Evolutionary conservation across 202 grass and related monocot genomes (phyloP), one percentile per base, ranked within the genome.

Genomic region (Digitaria exilis): DNA sequence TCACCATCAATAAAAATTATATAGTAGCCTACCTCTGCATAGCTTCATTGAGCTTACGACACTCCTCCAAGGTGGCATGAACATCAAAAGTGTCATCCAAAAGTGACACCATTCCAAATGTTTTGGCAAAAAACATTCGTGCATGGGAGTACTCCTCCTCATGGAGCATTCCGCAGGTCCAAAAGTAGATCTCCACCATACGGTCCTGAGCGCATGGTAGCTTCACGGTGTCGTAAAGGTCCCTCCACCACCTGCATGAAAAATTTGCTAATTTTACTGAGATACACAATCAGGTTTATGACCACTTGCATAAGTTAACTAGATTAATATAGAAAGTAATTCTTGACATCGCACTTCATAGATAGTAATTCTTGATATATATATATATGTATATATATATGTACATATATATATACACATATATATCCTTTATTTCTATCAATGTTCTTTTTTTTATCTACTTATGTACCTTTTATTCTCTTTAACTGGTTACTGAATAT

Each of bases 161-260:
- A 16, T 73, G 70, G 0, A 54, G 18, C 70, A 73, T 54, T 0
- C 46, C 46, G 4, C 48, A 73, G 0, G 48, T 73, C 70, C 70
- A 73, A 7, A 52, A 73, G 70, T 52, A 73, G 4, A 14, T 34
- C 70, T 73, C 70, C 7, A 73, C 70, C 46, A 73, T 35, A n/a
- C 48, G n/a, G 46, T 73, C 70, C 2, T 48, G 70, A 54, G 70
- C 15, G 0, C 52, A 73, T 0, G 44, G 43, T n/a, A 73, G 46
- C 1, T 73, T 73, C 28, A 52, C 69, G n/a, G 17, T 51, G 28
- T 73, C 28, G 2, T 73, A 73, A 7, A 73, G 70, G 29, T 73
- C 48, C 48, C 48, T 73, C 70, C 70, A 73, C 70, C 70, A 73
- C 15, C 70, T 73, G 10, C 48, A 49, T n/a, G n/a, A n/a, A n/a